These are phyloP conservation scores for Geotrichum klebahnii DNA, from an alignment of 1,139 yeast genomes.

Conservation along the genomic window DNA sequence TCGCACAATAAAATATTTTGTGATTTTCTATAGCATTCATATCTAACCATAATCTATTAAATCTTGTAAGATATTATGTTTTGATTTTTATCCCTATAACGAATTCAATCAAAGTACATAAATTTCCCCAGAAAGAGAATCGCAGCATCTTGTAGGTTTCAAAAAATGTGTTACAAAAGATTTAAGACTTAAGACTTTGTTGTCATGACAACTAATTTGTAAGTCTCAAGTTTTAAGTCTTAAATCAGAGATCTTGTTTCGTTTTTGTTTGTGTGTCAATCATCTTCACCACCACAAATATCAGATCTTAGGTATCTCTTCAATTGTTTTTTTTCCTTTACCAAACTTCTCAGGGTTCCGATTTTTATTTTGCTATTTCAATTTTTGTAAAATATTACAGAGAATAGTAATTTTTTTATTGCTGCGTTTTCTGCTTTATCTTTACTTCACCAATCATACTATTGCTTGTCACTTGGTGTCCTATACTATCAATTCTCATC, in stretches of 20 bases:
- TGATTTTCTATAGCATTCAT: not conserved
- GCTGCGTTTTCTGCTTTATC: not conserved
- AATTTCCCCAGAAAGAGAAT: no score
- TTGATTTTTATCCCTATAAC: not conserved
- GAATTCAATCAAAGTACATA: no score
- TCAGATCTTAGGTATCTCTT: not conserved
- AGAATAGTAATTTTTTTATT: not conserved
- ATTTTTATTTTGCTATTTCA: not conserved
- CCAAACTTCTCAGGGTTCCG: no score
- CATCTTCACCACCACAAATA: not conserved
- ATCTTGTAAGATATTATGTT: no score
- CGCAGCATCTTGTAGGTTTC: no score
- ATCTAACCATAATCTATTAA: no score
- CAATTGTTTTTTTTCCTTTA: not conserved
- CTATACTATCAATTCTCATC: no score
- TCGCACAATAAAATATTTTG: conserved; percentile 29
- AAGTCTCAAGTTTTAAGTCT: conserved; percentile 1
- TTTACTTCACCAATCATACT: not conserved
- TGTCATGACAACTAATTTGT: not conserved
- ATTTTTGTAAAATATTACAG: no score
- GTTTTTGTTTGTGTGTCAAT: not conserved
- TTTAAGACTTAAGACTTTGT: not conserved
- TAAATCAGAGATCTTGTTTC: not conserved
- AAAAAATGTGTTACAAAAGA: not conserved
- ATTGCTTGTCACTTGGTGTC: no score